Evolutionary conservation across 2,329 filamentous ascomycete species (phyloP).

Genomic region (Phyllosticta citriasiana): DNA sequence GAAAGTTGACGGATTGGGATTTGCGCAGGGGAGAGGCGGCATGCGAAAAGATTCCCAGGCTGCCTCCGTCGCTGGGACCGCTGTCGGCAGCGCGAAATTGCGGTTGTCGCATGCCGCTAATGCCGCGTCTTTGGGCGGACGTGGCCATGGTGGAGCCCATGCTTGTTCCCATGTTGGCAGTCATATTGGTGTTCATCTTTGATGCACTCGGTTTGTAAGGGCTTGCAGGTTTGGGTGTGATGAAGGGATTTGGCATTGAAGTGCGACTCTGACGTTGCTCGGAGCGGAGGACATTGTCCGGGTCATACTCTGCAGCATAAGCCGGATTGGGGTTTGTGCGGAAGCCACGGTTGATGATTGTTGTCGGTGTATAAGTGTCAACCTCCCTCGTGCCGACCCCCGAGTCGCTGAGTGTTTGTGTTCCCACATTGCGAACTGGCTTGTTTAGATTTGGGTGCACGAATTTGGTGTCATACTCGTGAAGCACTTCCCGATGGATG

Average conservation of each 20-base stretch:
- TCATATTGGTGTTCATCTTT: slow-evolving; percentile 22
- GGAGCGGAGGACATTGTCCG: slow-evolving; percentile 40
- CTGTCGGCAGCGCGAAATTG: slow-evolving; percentile 37
- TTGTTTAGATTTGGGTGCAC: slow-evolving; percentile 85
- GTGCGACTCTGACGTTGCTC: slow-evolving; percentile 4
- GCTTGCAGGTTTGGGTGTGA: slow-evolving; percentile 8
- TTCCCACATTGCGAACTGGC: slow-evolving; percentile 66
- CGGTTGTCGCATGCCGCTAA: slow-evolving; percentile 29
- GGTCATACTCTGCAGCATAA: slow-evolving; percentile 63
- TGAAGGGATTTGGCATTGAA: slow-evolving; percentile 11
- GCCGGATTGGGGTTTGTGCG: slow-evolving; percentile 74
- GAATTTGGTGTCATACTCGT: slow-evolving; percentile 93
- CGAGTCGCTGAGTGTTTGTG: slow-evolving; percentile 51
- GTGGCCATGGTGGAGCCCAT: slow-evolving; percentile 33
- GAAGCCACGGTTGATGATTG: slow-evolving; percentile 64
- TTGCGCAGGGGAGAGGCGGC: slow-evolving; percentile 78
- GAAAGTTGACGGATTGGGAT: slow-evolving; percentile 50
- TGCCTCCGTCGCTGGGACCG: slow-evolving; percentile 56
- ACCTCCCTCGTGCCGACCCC: slow-evolving; percentile 37
- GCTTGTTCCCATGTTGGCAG: slow-evolving; percentile 31
- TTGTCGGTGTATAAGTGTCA: slow-evolving; percentile 52
- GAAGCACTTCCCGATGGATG: slow-evolving; percentile 83
- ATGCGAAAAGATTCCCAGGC: slow-evolving; percentile 69
- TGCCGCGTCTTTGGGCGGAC: slow-evolving; percentile 31
- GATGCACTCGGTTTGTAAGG: slow-evolving; percentile 16